Conservation (phyloP, 2,329 filamentous ascomycete genomes). For the Cryphonectria nitschkei region DNA sequence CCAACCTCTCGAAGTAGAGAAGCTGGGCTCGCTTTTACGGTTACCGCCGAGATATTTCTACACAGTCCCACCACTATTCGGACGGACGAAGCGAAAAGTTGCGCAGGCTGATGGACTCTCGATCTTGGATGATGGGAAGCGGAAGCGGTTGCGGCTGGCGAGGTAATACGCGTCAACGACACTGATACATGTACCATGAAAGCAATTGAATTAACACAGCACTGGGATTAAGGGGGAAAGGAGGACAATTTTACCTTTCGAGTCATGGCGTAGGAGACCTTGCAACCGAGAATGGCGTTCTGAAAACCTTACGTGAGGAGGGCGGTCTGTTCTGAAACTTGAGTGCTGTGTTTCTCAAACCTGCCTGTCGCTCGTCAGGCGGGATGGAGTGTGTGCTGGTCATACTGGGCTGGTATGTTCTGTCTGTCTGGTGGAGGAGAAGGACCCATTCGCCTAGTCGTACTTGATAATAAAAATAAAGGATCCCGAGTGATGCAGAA, state of each 20-base stretch:
- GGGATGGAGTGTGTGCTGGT: not conserved
- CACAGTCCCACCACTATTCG: not conserved
- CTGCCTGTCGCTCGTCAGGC: not conserved
- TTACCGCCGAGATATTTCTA: not conserved
- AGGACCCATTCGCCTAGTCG: not conserved
- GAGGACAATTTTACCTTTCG: not conserved
- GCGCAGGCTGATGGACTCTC: not conserved
- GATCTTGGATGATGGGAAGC: not conserved
- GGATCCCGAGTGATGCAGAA: not conserved
- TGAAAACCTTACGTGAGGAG: not conserved
- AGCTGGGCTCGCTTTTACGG: not conserved
- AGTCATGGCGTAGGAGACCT: slow-evolving; percentile 1
- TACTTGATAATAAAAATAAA: slow-evolving; percentile 7
- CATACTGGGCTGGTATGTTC: not conserved
- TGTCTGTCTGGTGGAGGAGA: not conserved
- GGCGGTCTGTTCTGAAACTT: not conserved
- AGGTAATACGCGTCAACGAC: not conserved
- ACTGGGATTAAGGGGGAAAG: not conserved
- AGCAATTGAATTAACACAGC: not conserved
- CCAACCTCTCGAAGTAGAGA: not conserved
- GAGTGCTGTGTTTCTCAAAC: not conserved
- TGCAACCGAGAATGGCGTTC: slow-evolving; percentile 2
- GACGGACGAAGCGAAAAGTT: not conserved
- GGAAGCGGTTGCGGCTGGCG: not conserved
- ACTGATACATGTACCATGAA: not conserved